Evolutionary conservation across 2,329 filamentous ascomycete species (phyloP).

Genomic region (Colletotrichum eleusines): DNA sequence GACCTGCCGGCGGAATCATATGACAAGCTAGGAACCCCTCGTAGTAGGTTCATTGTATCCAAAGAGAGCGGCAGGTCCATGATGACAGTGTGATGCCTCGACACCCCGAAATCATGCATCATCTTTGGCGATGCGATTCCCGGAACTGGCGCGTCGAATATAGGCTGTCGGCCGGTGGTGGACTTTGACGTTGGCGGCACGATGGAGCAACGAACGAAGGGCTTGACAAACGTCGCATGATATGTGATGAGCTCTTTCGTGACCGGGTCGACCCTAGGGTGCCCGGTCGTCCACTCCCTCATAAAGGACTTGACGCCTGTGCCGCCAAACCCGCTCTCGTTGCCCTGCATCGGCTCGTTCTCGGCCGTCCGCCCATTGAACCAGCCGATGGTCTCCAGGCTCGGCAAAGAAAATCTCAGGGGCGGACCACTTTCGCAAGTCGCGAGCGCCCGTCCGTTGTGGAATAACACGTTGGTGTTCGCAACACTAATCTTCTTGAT

Average conservation of each 20-base stretch:
- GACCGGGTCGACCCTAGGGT: constrained; percentile 74
- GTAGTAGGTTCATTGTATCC: constrained; percentile 71
- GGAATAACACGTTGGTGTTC: constrained; percentile 75
- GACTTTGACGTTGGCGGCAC: constrained; percentile 43
- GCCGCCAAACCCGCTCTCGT: constrained; percentile 63
- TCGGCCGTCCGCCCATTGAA: constrained; percentile 71
- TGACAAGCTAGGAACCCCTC: constrained; percentile 66
- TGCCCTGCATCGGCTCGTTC: constrained; percentile 53
- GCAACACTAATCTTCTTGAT: constrained; percentile 79
- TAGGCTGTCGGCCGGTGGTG: constrained; percentile 42
- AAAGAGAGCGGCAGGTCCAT: constrained; percentile 77
- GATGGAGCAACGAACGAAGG: constrained; percentile 75
- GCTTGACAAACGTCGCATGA: constrained; percentile 73
- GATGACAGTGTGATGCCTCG: constrained; percentile 71
- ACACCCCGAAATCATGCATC: constrained; percentile 83
- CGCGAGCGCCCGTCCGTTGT: constrained; percentile 76
- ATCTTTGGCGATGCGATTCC: constrained; percentile 75
- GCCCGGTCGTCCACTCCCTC: constrained; percentile 78
- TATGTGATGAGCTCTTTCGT: constrained; percentile 77
- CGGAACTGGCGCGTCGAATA: constrained; percentile 67
- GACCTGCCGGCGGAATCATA: constrained; percentile 70
- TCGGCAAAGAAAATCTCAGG: constrained; percentile 72
- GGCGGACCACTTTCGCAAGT: constrained; percentile 80
- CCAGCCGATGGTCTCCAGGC: constrained; percentile 77
- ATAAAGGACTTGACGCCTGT: constrained; percentile 69